These are phyloP conservation scores for Sporisorium graminicola DNA, from an alignment of 1,284 basidiomycete genomes.

Conservation along the genomic window DNA sequence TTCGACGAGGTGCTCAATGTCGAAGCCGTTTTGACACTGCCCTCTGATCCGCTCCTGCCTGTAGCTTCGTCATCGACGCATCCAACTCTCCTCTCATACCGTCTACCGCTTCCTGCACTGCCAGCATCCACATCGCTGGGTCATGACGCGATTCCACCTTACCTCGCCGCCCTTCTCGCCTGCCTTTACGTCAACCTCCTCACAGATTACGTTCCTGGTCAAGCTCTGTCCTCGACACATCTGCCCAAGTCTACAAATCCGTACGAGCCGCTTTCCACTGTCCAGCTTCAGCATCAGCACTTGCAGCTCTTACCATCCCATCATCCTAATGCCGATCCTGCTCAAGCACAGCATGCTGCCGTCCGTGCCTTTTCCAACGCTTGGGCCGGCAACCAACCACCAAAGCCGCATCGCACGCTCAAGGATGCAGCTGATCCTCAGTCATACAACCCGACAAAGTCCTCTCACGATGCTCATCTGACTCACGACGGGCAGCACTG, in stretches of 20 bases:
- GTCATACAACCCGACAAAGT: background rate
- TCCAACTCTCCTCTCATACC: background rate
- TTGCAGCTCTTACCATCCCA: slow-evolving; percentile 38
- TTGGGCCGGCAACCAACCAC: slow-evolving; percentile 43
- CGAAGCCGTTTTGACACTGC: slow-evolving; percentile 27
- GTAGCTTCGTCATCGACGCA: slow-evolving; percentile 11
- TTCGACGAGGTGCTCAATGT: slow-evolving; percentile 47
- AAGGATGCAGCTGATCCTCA: slow-evolving; percentile 13
- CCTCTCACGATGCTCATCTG: slow-evolving; percentile 28
- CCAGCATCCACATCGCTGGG: slow-evolving; percentile 2
- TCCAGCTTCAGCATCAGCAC: slow-evolving; percentile 22
- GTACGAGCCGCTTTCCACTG: slow-evolving; percentile 40
- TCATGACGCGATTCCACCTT: slow-evolving; percentile 20
- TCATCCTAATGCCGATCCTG: slow-evolving; percentile 12
- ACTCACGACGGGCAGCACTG: slow-evolving; percentile 24
- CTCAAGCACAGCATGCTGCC: slow-evolving; percentile 21
- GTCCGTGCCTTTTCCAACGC: slow-evolving; percentile 42
- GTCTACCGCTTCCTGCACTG: slow-evolving; percentile 15
- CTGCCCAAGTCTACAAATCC: slow-evolving; percentile 27
- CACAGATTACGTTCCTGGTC: slow-evolving; percentile 41
- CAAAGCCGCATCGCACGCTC: slow-evolving; percentile 31
- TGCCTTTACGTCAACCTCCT: slow-evolving; percentile 40
- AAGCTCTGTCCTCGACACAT: background rate
- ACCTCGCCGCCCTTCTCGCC: slow-evolving; percentile 37
- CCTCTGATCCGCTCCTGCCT: slow-evolving; percentile 22